These are phyloP conservation scores for Thraustochytrium sp. DNA, from an alignment of 352 stramenopile genomes.

Conservation along the genomic window DNA sequence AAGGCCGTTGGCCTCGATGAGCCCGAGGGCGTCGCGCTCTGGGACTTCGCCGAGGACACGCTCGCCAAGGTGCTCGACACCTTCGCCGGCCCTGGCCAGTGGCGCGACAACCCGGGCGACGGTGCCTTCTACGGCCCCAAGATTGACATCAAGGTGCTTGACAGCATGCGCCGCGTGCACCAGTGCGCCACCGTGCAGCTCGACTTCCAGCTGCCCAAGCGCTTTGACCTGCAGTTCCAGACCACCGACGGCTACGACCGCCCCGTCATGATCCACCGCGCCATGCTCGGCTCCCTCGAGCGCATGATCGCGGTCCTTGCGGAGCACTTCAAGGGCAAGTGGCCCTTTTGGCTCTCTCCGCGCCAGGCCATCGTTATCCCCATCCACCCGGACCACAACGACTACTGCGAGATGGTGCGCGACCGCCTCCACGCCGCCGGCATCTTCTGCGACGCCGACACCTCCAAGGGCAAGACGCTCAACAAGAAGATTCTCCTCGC, in stretches of 20 bases:
- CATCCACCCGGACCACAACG: slow-evolving; percentile 83
- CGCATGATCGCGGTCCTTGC: slow-evolving; percentile 95
- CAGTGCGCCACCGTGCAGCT: slow-evolving; percentile 97
- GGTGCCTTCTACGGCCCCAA: slow-evolving; percentile 98
- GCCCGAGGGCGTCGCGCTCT: slow-evolving; percentile 65
- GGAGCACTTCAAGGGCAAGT: slow-evolving; percentile 97
- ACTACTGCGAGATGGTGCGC: slow-evolving; percentile 73
- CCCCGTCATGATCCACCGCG: slow-evolving; percentile 95
- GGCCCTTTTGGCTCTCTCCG: slow-evolving; percentile 95
- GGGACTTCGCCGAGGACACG: slow-evolving; percentile 71
- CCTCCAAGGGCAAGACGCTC: slow-evolving; percentile 83
- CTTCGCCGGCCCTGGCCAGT: slow-evolving; percentile 87
- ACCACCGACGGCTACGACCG: slow-evolving; percentile 59
- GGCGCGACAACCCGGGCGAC: slow-evolving; percentile 92
- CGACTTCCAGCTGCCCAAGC: slow-evolving; percentile 96
- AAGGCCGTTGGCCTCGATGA: slow-evolving; percentile 85
- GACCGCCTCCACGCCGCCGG: slow-evolving; percentile 79
- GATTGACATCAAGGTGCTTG: slow-evolving; percentile 98
- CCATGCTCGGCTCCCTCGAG: slow-evolving; percentile 95
- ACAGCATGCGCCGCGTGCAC: slow-evolving; percentile 91
- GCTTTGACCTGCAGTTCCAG: slow-evolving; percentile 88
- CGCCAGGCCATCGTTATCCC: slow-evolving; percentile 91
- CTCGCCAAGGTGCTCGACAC: slow-evolving; percentile 84
- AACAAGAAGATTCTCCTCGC: slow-evolving; percentile 97
- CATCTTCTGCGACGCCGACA: slow-evolving; percentile 93